phyloP scores from a whole-genome alignment of 192 early-diverging fungal species.

The Pilaira anomala region DNA sequence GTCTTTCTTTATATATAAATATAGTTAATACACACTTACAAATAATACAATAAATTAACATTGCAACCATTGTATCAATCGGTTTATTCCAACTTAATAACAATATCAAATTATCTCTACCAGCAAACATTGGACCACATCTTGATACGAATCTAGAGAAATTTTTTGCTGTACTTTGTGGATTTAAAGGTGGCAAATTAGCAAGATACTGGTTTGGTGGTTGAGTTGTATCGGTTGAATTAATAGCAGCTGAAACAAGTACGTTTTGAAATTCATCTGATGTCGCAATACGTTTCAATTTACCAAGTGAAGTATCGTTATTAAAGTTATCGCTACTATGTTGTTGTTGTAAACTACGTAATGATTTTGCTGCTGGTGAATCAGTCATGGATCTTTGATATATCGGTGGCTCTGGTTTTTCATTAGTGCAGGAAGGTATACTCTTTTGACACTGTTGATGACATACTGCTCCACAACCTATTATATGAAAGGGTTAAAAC shows the following conservation, averaged over 20 bases:
- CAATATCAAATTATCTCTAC: conserved; percentile 59
- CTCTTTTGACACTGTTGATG: conserved; percentile 42
- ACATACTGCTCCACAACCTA: conserved; percentile 45
- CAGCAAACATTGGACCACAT: conserved; percentile 59
- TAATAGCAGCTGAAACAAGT: conserved; percentile 46
- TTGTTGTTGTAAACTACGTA: conserved; percentile 12
- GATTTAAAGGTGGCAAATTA: conserved; percentile 46
- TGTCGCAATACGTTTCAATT: not conserved
- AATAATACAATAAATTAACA: conserved; percentile 50
- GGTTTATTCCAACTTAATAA: conserved; percentile 72
- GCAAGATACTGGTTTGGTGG: conserved; percentile 44
- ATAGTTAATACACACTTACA: conserved; percentile 38
- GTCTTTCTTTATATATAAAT: not conserved
- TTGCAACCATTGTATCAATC: conserved; percentile 51
- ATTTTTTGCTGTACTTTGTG: conserved; percentile 66
- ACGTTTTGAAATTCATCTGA: conserved; percentile 34
- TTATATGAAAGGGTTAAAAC: too few relatives aligned
- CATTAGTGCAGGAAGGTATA: conserved; percentile 20
- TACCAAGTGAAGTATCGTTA: not conserved
- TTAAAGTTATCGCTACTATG: not conserved
- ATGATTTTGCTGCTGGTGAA: conserved; percentile 17
- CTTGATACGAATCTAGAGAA: conserved; percentile 65
- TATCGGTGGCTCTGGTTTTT: conserved; percentile 13
- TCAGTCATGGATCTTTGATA: not conserved
- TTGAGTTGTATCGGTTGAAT: conserved; percentile 36